A percentile compares a stretch with the other conserved stretches of the same genome.
Conservation (phyloP, 1,284 basidiomycete species). For the Termitomyces sp. region DNA sequence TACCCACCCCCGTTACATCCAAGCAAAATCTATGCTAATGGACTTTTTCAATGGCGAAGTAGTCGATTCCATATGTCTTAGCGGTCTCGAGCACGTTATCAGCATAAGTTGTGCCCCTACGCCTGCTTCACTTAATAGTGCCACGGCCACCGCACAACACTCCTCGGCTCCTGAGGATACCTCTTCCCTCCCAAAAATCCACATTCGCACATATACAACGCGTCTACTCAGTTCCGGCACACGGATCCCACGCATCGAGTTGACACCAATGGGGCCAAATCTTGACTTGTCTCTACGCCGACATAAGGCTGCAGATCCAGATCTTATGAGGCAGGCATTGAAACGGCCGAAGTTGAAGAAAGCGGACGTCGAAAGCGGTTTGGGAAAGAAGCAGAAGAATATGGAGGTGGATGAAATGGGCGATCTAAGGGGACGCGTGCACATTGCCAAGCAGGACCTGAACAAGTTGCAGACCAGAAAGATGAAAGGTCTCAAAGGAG, state of each 20-base stretch:
- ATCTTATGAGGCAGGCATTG: conserved; percentile 78
- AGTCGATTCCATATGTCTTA: conserved; percentile 79
- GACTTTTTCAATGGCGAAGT: conserved; percentile 88
- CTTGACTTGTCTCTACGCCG: conserved; percentile 83
- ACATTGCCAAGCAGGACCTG: conserved; percentile 89
- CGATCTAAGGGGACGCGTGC: conserved; percentile 87
- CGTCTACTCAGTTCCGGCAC: conserved; percentile 73
- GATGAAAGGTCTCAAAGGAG: conserved; percentile 82
- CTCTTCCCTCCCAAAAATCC: conserved; percentile 70
- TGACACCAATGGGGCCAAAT: conserved; percentile 88
- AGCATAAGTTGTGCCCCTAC: conserved; percentile 77
- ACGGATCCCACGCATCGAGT: conserved; percentile 75
- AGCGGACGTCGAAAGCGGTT: conserved; percentile 76
- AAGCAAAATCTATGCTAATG: conserved; percentile 89
- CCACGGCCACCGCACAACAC: conserved; percentile 33
- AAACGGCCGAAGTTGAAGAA: conserved; percentile 85
- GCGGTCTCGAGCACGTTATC: conserved; percentile 89
- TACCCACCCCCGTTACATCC: conserved; percentile 84
- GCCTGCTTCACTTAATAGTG: conserved; percentile 42
- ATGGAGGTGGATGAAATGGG: conserved; percentile 98
- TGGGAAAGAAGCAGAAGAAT: conserved; percentile 94
- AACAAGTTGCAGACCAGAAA: conserved; percentile 82
- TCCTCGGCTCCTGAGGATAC: conserved; percentile 30
- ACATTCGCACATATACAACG: conserved; percentile 86
- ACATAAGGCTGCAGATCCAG: conserved; percentile 69